A percentile compares a stretch with the other conserved stretches of the same genome.
phyloP scores from a whole-genome alignment of 2,329 filamentous ascomycete species.

The Rhynchosporium agropyri region DNA sequence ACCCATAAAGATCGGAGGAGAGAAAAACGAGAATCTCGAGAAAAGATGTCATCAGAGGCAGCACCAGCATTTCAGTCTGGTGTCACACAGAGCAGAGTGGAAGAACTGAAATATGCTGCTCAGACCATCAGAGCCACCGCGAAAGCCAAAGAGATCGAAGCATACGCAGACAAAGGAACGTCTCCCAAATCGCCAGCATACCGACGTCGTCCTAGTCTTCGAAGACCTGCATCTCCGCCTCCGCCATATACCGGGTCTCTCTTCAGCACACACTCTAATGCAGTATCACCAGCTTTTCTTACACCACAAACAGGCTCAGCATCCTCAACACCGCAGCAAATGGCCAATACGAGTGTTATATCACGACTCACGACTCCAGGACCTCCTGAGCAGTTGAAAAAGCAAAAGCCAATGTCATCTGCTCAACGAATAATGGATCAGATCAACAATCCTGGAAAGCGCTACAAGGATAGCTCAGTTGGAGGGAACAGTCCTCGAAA shows the following conservation, averaged over 20 bases:
- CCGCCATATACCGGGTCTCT: background rate
- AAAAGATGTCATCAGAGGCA: background rate
- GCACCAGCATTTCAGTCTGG: no score
- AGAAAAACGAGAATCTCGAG: background rate
- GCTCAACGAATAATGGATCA: background rate
- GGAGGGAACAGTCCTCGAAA: background rate
- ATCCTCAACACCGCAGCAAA: background rate
- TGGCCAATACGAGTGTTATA: background rate
- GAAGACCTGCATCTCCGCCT: background rate
- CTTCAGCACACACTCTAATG: background rate
- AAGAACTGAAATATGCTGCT: background rate
- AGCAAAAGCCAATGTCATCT: background rate
- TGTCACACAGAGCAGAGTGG: background rate
- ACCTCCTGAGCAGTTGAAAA: background rate
- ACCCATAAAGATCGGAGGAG: background rate
- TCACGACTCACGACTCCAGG: background rate
- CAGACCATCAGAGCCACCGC: background rate
- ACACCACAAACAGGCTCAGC: background rate
- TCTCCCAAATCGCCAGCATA: background rate
- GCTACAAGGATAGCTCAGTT: no score
- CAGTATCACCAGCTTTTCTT: background rate
- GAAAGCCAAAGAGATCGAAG: background rate
- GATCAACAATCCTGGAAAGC: background rate
- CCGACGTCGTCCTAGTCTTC: background rate
- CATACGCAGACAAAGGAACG: background rate